phyloP scores from a whole-genome alignment of 2,329 filamentous ascomycete genomes.

The Ceratocystis variospora region DNA sequence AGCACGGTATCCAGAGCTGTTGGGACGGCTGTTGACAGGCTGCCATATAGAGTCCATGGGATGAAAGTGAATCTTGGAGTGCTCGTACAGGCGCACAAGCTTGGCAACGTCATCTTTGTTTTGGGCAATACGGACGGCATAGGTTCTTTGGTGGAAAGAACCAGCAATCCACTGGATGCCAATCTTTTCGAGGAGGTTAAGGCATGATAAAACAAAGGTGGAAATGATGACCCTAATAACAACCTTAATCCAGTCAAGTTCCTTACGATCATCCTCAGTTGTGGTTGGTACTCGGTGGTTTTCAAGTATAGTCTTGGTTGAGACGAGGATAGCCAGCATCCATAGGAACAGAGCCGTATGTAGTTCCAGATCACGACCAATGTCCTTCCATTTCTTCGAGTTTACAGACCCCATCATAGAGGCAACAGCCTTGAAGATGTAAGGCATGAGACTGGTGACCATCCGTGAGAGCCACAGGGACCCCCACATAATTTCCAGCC shows the following conservation, averaged over 20 bases:
- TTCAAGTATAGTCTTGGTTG: conserved; percentile 70
- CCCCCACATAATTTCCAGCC: conserved; percentile 87
- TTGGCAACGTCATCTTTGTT: conserved; percentile 77
- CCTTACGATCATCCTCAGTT: conserved; percentile 33
- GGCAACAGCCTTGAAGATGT: conserved; percentile 38
- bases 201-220: conserved; percentile 61
- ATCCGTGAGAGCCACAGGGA: conserved; percentile 67
- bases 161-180: conserved; percentile 90
- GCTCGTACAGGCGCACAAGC: conserved; percentile 45
- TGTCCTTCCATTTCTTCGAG: conserved; percentile 82
- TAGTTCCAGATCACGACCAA: conserved; percentile 73
- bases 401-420: conserved; percentile 70
- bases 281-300: conserved; percentile 22
- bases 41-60: conserved; percentile 39
- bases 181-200: conserved; percentile 86
- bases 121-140: conserved; percentile 76
- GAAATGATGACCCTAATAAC: conserved; percentile 78
- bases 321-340: conserved; percentile 76
- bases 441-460: conserved; percentile 37
- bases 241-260: conserved; percentile 56
- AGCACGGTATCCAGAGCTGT: conserved; percentile 50
- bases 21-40: conserved; percentile 27
- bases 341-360: conserved; percentile 81
- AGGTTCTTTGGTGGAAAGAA: conserved; percentile 81
- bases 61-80: conserved; percentile 62